phyloP scores from a whole-genome alignment of 2,329 filamentous ascomycete genomes.

The Epichloe scottii region DNA sequence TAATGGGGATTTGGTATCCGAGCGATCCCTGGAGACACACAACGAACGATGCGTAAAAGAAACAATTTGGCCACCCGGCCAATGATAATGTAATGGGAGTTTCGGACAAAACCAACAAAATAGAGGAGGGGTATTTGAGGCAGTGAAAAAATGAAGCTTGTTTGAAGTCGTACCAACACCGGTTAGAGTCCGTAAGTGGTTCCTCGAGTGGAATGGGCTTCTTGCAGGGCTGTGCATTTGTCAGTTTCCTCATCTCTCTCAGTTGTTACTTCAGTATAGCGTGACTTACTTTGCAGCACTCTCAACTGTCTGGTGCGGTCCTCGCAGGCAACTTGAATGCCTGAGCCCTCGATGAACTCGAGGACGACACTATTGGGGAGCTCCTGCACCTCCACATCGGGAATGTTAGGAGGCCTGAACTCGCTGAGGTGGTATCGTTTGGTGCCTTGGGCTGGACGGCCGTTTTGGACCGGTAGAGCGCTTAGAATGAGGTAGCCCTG shows the following conservation, averaged over 20 bases:
- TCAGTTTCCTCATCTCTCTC: background rate
- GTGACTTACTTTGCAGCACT: conserved; percentile 39
- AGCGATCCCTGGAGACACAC: background rate
- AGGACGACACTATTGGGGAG: conserved; percentile 70
- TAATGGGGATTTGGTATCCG: background rate
- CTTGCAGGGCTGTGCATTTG: conserved; percentile 19
- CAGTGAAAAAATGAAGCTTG: background rate
- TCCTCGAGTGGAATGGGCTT: conserved; percentile 23
- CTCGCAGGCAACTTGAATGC: conserved; percentile 51
- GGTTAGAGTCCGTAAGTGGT: conserved; percentile 19
- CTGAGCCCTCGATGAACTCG: conserved; percentile 48
- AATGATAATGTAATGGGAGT: background rate
- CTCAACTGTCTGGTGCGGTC: conserved; percentile 45
- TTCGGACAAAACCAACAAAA: background rate
- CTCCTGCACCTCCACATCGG: conserved; percentile 86
- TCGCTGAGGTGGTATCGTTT: conserved; percentile 81
- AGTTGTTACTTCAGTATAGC: background rate
- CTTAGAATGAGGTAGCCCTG: conserved; percentile 75
- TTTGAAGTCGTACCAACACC: background rate
- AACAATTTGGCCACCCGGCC: background rate
- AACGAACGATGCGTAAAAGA: background rate
- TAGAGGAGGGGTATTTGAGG: background rate
- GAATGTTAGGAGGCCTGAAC: conserved; percentile 65
- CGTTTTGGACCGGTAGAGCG: conserved; percentile 42
- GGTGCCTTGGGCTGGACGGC: conserved; percentile 30